phyloP scores from a whole-genome alignment of 768 basidiomycete genomes.

The Boletus tylopilopsis region DNA sequence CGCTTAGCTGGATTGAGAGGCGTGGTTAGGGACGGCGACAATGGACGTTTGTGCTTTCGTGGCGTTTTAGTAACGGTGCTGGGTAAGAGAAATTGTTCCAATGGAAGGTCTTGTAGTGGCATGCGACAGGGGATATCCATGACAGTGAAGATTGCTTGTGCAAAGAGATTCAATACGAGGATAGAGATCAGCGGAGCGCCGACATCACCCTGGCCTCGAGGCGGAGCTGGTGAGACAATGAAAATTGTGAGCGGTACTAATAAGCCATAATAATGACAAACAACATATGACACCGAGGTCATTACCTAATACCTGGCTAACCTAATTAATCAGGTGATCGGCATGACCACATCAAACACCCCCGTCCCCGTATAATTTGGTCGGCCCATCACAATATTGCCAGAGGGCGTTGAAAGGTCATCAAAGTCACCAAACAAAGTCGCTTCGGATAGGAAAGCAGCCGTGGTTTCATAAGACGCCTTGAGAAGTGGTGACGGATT shows the following conservation, averaged over 20 bases:
- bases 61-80: conserved; percentile 23
- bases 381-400: conserved; percentile 86
- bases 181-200: conserved; percentile 22
- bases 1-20: conserved; percentile 65
- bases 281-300: conserved; percentile 12
- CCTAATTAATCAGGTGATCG: conserved; percentile 24
- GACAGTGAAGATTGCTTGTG: conserved; percentile 5
- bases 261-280: conserved; percentile 23
- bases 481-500: conserved; percentile 96
- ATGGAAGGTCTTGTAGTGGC: conserved; percentile 58
- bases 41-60: conserved; percentile 54
- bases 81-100: conserved; percentile 49
- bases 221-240: conserved; percentile 7
- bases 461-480: conserved; percentile 97
- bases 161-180: conserved; percentile 7
- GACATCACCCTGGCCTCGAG: conserved; percentile 25
- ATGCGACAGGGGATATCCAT: conserved; percentile 34
- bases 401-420: conserved; percentile 84
- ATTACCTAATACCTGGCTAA: too few relatives aligned
- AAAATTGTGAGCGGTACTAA: conserved; percentile 13
- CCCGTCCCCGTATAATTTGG: conserved; percentile 93
- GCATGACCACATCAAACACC: conserved; percentile 83
- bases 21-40: conserved; percentile 49
- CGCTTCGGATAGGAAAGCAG: conserved; percentile 89
- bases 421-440: conserved; percentile 95